Base-by-base conservation (phyloP, 139 green algal species). In the Microglena sp. region DNA sequence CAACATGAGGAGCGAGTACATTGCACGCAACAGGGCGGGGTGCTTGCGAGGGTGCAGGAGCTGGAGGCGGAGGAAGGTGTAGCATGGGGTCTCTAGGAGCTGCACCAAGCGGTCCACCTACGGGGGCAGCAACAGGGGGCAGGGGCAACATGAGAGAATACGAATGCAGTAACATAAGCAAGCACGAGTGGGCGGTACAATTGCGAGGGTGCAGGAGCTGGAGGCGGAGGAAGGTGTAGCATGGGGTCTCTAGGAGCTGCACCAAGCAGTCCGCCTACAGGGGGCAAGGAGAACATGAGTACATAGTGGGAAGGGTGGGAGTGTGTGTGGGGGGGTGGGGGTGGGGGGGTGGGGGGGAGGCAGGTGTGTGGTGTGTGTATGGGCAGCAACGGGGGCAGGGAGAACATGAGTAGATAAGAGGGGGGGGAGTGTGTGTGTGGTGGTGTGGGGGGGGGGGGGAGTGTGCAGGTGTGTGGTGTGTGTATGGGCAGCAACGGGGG, bases 1-100 rank as follows among this genome's bases (percentile, higher is more conserved):
- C 62, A 98, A 82, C 85, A 93, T 92, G n/a, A 98, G 84, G 58
- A 98, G 72, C 4, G 78, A 84, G 71, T 96, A 90, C 69, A 96
- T 69, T 2, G 83, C 77, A 2, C 80, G 66, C 60, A 95, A 64
- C 34, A 98, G 79, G 29, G 74, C 64, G 4, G 88, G 83, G 58
- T 90, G 77, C 2, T 56, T 57, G 2, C 58, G 64, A 26, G 90
- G 88, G 64, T 89, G 71, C 70, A 98, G 81, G 69, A 98, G 78
- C 67, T 94, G 85, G 33, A 98, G 74, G n/a, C 93, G 80, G 35
- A 98, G 72, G 64, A 74, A 81, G n/a, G 89, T 87, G 80, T 96
- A 98, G 21, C 86, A 81, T 26, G 93, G 93, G 4, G 88, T 86
- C 72, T 98, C 93, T 26, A 98, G 74, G 22, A 98, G 82, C 57